A percentile compares a stretch with the other conserved stretches of the same genome.
Conservation (phyloP, 176 grass and related monocot genomes). For the Juncus effusus region DNA sequence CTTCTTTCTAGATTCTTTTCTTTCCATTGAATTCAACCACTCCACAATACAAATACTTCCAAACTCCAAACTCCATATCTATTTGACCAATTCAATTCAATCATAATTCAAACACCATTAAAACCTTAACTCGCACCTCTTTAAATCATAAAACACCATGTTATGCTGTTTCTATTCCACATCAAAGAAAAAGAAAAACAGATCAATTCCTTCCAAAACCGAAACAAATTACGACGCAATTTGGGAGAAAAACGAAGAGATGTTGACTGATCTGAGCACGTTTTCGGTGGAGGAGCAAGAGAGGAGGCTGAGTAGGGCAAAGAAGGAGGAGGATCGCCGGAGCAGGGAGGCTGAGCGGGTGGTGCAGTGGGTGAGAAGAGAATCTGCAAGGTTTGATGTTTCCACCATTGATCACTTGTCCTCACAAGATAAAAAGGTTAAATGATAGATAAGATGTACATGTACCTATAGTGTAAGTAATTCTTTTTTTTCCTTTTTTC, state of each 20-base stretch:
- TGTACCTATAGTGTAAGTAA: too few relatives aligned
- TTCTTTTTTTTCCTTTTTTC: too few relatives aligned
- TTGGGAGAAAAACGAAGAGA: conserved; percentile 29
- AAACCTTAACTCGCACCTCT: not conserved
- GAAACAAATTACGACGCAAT: not conserved
- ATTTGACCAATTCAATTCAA: conserved; percentile 7
- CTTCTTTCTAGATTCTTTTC: not conserved
- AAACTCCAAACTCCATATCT: not conserved
- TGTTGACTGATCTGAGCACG: conserved; percentile 36
- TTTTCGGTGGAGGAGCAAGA: conserved; percentile 36
- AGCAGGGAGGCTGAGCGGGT: conserved; percentile 30
- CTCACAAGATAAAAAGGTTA: not conserved
- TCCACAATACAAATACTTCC: not conserved
- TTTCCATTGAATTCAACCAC: conserved; percentile 18
- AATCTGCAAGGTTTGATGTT: conserved; percentile 31
- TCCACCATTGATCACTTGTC: conserved; percentile 27
- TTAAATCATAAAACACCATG: conserved; percentile 10
- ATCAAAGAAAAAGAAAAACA: not conserved
- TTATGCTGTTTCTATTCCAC: conserved; percentile 30
- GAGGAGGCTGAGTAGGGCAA: conserved; percentile 30
- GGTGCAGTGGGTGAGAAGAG: conserved; percentile 31
- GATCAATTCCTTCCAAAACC: not conserved
- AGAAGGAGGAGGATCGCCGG: conserved; percentile 27
- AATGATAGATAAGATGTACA: not conserved
- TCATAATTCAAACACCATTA: conserved; percentile 1